These are phyloP conservation scores for Geotrichum candidum DNA, from an alignment of 1,139 yeast species.

Conservation along the genomic window DNA sequence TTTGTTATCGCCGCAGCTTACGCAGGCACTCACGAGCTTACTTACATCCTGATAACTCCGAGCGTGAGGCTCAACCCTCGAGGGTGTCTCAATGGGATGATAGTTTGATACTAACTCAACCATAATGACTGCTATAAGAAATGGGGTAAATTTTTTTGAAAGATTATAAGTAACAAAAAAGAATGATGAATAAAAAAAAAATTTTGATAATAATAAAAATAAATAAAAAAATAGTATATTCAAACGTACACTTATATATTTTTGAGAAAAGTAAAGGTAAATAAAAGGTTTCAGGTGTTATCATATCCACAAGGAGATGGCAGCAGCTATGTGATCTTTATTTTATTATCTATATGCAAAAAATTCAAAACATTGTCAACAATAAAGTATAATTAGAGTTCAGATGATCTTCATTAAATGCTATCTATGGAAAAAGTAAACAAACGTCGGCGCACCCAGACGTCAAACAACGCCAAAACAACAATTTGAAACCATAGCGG, in stretches of 20 bases:
- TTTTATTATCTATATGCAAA: not conserved
- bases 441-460: not conserved
- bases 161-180: not conserved
- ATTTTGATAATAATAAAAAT: too few species aligned
- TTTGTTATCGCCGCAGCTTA: not conserved
- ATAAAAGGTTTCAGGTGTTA: too few species aligned
- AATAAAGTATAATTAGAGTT: not conserved
- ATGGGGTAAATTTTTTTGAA: too few species aligned
- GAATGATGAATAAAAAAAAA: not conserved
- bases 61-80: not conserved
- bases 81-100: not conserved
- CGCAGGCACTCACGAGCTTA: not conserved
- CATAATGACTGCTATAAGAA: not conserved
- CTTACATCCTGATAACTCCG: not conserved
- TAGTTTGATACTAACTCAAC: not conserved
- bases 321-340: not conserved
- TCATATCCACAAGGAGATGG: not conserved
- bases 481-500: not conserved
- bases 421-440: not conserved
- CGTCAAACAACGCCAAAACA: not conserved
- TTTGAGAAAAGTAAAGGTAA: not conserved
- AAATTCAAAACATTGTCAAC: not conserved
- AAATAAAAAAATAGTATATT: too few species aligned
- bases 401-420: not conserved
- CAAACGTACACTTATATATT: not conserved